Base-by-base conservation (phyloP, 345 rosid species). In the Citrus sinensis region DNA sequence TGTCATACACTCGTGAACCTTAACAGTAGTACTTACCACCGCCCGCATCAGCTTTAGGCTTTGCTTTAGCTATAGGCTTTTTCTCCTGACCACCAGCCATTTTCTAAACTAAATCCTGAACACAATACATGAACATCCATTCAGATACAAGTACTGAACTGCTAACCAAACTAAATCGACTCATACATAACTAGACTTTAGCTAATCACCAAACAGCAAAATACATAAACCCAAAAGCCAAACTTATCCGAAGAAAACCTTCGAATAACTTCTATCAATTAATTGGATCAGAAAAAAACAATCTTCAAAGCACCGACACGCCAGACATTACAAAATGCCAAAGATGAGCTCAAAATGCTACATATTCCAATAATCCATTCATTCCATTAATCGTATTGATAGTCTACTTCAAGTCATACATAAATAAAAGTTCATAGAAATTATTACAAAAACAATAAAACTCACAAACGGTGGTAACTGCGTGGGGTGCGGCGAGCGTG, bases 21-120 rank as follows among this genome's bases (percentile, higher is more conserved):
- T 14, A 37, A 14, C 9, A 25, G 34, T 30, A 74, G 51, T 25
- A 67, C 82, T 72, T 40, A 81, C 81, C 75, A 2, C 68, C 70
- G 3, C 65, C 42, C 9, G 63, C 70, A 49, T 81, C 77, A 55
- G 81, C 70, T 19, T 77, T 46, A 46, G 51, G 51, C 17, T 46
- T 46, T 46, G 51, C 16, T 0, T 10, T 42, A 42, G 51, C 51
- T 42, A 8, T 81, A 64, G 71, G 19, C 54, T 74, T 81, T 68
- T 73, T 78, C 58, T 54, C 63, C 39, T 56, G 30, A 34, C 83
- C 71, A 76, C 89, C 87, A 82, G 92, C 86, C 77, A 62, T 69
- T 7, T 70, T 58, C 49, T 34, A 39, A 67, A 61, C 29, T 32
- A 49, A 71, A 42, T 22, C 39, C 70, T 69, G 68, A 22, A 49